Base-by-base conservation (phyloP, 345 rosid species). In the Theobroma cacao region DNA sequence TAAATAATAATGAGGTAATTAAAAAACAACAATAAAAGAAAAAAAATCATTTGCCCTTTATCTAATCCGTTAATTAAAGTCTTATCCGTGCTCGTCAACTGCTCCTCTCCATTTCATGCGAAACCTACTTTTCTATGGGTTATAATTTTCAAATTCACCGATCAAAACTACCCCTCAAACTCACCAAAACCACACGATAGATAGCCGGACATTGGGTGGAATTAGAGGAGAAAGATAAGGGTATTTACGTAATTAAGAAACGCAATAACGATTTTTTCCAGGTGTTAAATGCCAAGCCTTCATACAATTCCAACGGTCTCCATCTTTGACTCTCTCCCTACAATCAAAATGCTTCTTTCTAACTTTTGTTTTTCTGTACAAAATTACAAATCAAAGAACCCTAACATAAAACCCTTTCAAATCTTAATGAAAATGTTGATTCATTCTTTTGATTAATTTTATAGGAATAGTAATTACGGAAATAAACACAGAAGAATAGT, bases 281-380 rank as follows among this genome's bases (percentile, higher is more conserved):
- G 6, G 34, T 24, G 65, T 73, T 22, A 38, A 56, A 36, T 38
- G 64, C 50, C 34, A 40, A 15, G 12, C n/a, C n/a, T n/a, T 20
- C 24, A 11, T 56, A 14, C 50, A 53, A 36, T 3, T 63, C 72
- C 71, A 75, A 76, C 78, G 78, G 78, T 76, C 78, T 62, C 59
- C 71, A 11, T 20, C 36, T 62, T 63, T 76, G 72, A 63, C 72
- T 63, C 50, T 47, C 72, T n/a, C 71, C 18, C 40, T 11, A 47
- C 26, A 58, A 22, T 4, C 0, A 43, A 10, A 9, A n/a, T 22
- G 18, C 33, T 30, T 48, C 15, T n/a, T 30, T 72, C 20, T 17
- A 26, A 58, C 33, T 1, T 5, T n/a, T 38, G n/a, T 22, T 26
- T 13, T 50, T 67, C 18, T 41, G 33, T 40, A 13, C 55, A 24